A percentile compares a stretch with the other conserved stretches of the same genome.
Conservation (phyloP, 352 stramenopile genomes). For the Thraustotheca clavata region DNA sequence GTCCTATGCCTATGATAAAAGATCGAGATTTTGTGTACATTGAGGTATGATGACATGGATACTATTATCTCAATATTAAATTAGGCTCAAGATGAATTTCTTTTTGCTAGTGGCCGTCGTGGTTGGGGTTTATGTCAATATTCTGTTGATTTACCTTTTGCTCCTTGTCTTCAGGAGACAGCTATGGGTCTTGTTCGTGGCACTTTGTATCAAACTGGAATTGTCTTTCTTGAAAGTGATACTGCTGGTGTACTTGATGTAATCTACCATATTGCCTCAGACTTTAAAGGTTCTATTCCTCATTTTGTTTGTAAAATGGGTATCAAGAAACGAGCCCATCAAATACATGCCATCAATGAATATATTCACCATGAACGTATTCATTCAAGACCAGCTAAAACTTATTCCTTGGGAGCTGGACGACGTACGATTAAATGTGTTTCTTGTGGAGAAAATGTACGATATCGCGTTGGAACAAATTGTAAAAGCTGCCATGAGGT, state of each 20-base stretch:
- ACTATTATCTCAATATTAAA: background rate
- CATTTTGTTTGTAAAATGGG: background rate
- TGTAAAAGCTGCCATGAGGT: constrained; percentile 3
- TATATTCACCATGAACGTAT: constrained; percentile 8
- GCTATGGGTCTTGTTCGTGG: constrained; percentile 1
- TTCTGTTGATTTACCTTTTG: constrained; percentile 1
- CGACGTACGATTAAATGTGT: background rate
- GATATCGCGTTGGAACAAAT: background rate
- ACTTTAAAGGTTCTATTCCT: constrained; percentile 8
- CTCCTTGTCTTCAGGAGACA: background rate
- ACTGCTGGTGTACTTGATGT: constrained; percentile 11
- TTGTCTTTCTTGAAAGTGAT: constrained; percentile 10
- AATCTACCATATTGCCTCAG: background rate
- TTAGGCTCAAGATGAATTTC: constrained; percentile 15
- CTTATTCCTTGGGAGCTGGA: background rate
- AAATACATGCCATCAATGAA: background rate
- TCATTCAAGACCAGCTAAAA: background rate
- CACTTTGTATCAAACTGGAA: constrained; percentile 11
- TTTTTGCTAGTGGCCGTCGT: background rate
- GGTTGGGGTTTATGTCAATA: constrained; percentile 14
- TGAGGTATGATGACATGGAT: background rate
- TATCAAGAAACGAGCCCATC: background rate
- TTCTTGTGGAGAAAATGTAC: background rate
- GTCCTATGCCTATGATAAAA: constrained; percentile 4
- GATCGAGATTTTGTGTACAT: constrained; percentile 19